These are phyloP conservation scores for Orbilia quercus DNA, from an alignment of 2,329 filamentous ascomycete species.

Conservation along the genomic window DNA sequence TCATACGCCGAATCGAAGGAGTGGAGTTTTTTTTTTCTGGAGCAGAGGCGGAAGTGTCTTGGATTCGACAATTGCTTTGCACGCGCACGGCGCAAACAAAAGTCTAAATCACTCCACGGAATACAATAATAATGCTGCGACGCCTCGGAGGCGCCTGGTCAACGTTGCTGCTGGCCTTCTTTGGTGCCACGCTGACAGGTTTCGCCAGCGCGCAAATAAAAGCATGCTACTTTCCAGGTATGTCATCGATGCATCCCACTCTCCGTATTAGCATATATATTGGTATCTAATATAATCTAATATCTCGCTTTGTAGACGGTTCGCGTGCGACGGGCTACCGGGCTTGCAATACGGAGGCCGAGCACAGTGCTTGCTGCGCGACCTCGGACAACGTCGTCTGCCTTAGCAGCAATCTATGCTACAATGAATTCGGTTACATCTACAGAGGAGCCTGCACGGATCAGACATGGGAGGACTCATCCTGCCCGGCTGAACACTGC, in stretches of 20 bases:
- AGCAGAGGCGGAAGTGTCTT: too few species aligned
- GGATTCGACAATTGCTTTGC: too few species aligned
- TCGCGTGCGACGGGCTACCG: background rate
- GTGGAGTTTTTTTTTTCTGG: too few species aligned
- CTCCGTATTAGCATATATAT: too few species aligned
- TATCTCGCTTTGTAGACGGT: conserved; percentile 18
- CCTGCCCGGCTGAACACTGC: conserved; percentile 32
- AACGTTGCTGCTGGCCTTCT: conserved; percentile 6
- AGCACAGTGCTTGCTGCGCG: conserved; percentile 36
- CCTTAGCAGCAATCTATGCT: conserved; percentile 37
- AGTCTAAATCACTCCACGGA: too few species aligned
- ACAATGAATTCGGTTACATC: conserved; percentile 38
- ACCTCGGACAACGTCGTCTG: conserved; percentile 39
- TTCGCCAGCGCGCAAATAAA: conserved; percentile 15
- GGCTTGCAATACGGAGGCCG: conserved; percentile 18
- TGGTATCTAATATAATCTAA: too few species aligned
- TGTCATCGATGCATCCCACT: too few species aligned
- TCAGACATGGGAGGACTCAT: conserved; percentile 9
- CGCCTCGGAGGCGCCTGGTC: background rate
- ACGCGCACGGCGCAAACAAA: too few species aligned
- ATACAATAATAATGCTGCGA: background rate
- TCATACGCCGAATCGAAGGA: too few species aligned
- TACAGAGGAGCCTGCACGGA: conserved; percentile 50
- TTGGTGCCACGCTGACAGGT: background rate
- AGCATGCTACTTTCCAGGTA: conserved; percentile 44